Evolutionary conservation across 805 yeast genomes (phyloP), one percentile per base, ranked within the genome.

Genomic region (Kuraishia cidri): DNA sequence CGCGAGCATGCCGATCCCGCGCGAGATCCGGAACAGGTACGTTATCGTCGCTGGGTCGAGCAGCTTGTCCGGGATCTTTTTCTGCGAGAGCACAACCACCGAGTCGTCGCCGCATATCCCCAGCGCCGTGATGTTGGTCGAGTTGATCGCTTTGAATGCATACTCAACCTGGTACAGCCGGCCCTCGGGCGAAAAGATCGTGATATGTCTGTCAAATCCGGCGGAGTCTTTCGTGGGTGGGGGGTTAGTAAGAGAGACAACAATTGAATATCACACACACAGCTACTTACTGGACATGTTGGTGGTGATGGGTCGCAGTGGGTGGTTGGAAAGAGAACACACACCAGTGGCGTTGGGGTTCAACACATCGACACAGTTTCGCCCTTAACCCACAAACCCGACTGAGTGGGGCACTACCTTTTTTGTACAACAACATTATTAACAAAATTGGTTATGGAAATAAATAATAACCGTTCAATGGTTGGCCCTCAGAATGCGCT

Each of bases 151-250:
- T 58, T 92, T 88, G 67, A 88, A 88, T 5, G 97, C 98, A 54
- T 92, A 92, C 58, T 92, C 98, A 24, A 90, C 98, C 63, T 92
- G 98, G 62, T 82, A 92, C 40, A 92, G 69, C 60, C 98, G 79
- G 29, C 98, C 98, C 56, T 92, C 98, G 14, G 98, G 98, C 25
- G 97, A 90, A 65, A 92, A 92, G 48, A 92, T 88, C 19, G 98
- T 92, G 58, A 92, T 92, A 59, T 92, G 98, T 68, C 98, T 83
- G 65, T 92, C 98, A 58, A 88, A 92, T 34, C 98, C 98, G n/a
- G 97, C 95, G 41, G 79, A 68, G 41, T 75, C 79, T 66, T 47
- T 29, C 22, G 60, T 11, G 6, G 26, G 8, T 15, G n/a, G 16
- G 10, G 30, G 5, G 25, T 21, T 14, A 22, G 32, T 12, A 22